Conservation (phyloP, 2,329 filamentous ascomycete species). For the Aspergillus ustus region DNA sequence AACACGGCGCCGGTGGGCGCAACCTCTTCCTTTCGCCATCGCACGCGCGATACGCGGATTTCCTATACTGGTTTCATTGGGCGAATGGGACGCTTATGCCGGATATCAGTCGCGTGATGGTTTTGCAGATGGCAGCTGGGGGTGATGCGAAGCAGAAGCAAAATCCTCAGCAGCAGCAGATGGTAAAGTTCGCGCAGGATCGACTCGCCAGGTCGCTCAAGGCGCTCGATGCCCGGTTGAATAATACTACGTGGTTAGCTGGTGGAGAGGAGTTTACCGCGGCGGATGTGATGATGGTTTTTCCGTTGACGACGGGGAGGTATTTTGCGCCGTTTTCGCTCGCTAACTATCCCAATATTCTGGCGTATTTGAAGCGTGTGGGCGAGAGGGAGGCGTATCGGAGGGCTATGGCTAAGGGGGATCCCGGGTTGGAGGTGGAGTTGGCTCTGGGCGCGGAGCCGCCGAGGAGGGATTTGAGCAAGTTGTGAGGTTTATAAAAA, state of each 20-base stretch:
- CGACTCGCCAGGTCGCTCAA: constrained; percentile 47
- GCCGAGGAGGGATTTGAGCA: constrained; percentile 14
- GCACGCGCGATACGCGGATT: constrained; percentile 60
- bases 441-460: constrained; percentile 22
- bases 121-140: constrained; percentile 30
- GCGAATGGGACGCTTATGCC: constrained; percentile 54
- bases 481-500: neutral
- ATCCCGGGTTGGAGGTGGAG: constrained; percentile 50
- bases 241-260: constrained; percentile 56
- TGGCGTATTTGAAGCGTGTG: constrained; percentile 54
- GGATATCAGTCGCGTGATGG: constrained; percentile 45
- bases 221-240: constrained; percentile 57
- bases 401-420: constrained; percentile 54
- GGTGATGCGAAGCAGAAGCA: constrained; percentile 30
- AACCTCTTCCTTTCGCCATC: constrained; percentile 52
- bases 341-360: constrained; percentile 47
- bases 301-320: constrained; percentile 65
- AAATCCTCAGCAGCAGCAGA: too few relatives aligned
- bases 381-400: constrained; percentile 52
- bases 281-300: constrained; percentile 69
- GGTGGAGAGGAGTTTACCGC: constrained; percentile 66
- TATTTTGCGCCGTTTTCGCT: constrained; percentile 55
- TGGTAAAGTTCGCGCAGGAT: constrained; percentile 35
- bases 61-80: constrained; percentile 69
- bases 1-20: constrained; percentile 57